phyloP scores from a whole-genome alignment of 257 asterid species.

The Solanum tacnaense region DNA sequence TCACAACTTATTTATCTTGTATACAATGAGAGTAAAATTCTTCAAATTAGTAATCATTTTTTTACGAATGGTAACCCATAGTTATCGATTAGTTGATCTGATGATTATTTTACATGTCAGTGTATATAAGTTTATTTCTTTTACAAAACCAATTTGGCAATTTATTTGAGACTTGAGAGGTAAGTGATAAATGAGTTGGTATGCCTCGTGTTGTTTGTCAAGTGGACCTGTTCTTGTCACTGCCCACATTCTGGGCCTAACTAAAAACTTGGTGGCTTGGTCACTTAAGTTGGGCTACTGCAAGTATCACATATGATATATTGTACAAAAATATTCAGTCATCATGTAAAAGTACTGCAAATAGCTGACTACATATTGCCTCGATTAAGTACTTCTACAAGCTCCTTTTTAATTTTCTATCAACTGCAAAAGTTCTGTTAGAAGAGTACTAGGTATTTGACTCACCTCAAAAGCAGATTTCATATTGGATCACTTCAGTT shows the following conservation, averaged over 20 bases:
- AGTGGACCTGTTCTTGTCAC: not conserved
- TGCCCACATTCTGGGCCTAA: not conserved
- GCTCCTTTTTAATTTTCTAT: not conserved
- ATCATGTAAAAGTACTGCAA: not conserved
- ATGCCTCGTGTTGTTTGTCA: not conserved
- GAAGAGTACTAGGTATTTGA: not conserved
- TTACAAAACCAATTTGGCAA: not conserved
- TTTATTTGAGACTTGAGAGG: not conserved
- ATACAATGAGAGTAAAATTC: not conserved
- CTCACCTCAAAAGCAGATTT: not conserved
- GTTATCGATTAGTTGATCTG: not conserved
- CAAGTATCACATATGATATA: not conserved
- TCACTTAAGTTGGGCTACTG: not conserved
- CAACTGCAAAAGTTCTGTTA: not conserved
- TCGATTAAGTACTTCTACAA: not conserved
- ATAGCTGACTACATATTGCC: not conserved
- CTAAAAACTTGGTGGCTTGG: not conserved
- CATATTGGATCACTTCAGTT: not conserved
- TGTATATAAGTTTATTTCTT: not conserved
- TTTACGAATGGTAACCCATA: not conserved
- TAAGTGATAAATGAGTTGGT: not conserved
- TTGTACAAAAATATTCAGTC: not conserved
- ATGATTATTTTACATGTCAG: not conserved
- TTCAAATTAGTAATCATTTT: too few relatives aligned
- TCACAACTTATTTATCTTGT: not conserved